Conservation (phyloP, 23 red algal species). For the Gracilaria vermiculophylla region DNA sequence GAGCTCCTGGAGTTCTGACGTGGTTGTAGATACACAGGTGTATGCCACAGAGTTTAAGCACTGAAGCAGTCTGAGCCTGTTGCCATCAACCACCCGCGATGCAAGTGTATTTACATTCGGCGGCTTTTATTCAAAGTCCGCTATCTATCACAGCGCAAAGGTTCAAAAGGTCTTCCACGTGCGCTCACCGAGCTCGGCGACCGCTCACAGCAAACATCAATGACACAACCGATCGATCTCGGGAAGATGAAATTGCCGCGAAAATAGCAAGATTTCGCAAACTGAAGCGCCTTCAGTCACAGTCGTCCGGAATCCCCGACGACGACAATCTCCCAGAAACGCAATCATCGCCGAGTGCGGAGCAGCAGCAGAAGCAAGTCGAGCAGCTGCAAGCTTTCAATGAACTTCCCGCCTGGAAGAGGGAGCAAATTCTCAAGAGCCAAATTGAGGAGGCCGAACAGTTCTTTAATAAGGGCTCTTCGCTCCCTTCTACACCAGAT, state of each 20-base stretch:
- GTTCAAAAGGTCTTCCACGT: neutral
- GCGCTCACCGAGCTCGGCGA: conserved; percentile 12
- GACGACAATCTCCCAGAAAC: neutral
- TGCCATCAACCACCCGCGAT: neutral
- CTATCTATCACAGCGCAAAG: neutral
- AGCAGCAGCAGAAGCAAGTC: neutral
- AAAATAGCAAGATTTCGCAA: conserved; percentile 62
- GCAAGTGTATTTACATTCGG: neutral
- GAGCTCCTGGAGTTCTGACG: no score
- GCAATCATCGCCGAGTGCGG: neutral
- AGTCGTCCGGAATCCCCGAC: neutral
- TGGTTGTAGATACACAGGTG: no score
- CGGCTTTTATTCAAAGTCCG: neutral
- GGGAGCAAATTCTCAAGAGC: conserved; percentile 51
- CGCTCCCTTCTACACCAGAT: neutral
- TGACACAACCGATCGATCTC: conserved; percentile 21
- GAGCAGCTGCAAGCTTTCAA: neutral
- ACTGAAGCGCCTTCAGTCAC: conserved; percentile 24
- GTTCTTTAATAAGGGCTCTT: conserved; percentile 36
- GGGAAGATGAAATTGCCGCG: conserved; percentile 65
- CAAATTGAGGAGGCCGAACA: conserved; percentile 64
- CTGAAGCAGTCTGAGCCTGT: neutral
- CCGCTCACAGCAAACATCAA: conserved; percentile 48
- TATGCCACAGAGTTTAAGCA: no score
- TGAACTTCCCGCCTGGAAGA: conserved; percentile 78